Evolutionary conservation across 2,329 filamentous ascomycete genomes (phyloP).

Genomic region (Fusarium keratoplasticum): DNA sequence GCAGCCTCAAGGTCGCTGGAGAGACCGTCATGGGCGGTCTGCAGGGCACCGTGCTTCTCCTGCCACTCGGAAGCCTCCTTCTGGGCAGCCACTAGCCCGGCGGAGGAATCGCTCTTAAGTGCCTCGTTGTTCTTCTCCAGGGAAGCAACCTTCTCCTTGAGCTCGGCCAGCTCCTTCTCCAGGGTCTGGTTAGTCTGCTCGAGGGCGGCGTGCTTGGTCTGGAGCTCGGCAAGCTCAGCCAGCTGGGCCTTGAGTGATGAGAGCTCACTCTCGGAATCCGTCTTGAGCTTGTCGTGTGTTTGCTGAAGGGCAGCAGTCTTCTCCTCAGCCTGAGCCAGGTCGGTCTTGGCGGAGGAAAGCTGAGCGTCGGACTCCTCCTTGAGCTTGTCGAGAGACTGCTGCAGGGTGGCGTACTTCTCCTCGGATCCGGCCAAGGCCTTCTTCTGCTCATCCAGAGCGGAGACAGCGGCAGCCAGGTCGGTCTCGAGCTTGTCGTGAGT

Average conservation of each 20-base stretch:
- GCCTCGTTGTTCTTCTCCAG: conserved; percentile 42
- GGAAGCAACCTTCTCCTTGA: conserved; percentile 46
- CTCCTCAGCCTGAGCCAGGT: conserved; percentile 41
- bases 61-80: conserved; percentile 45
- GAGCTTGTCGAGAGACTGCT: conserved; percentile 43
- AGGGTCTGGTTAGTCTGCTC: conserved; percentile 44
- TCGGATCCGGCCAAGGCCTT: conserved; percentile 43
- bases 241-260: conserved; percentile 41
- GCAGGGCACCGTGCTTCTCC: conserved; percentile 43
- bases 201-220: conserved; percentile 48
- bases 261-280: conserved; percentile 39
- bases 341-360: conserved; percentile 40
- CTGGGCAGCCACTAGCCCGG: conserved; percentile 47
- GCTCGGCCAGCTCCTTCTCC: conserved; percentile 40
- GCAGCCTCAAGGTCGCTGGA: conserved; percentile 45
- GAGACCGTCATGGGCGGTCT: conserved; percentile 38
- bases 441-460: conserved; percentile 46
- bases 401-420: conserved; percentile 42
- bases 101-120: conserved; percentile 48
- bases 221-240: conserved; percentile 46
- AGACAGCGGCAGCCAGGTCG: conserved; percentile 42
- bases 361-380: conserved; percentile 42
- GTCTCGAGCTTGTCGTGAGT: conserved; percentile 44
- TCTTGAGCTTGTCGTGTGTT: conserved; percentile 46
- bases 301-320: conserved; percentile 42